These are phyloP conservation scores for Hypoxylon sp. DNA, from an alignment of 2,329 filamentous ascomycete genomes.

Conservation along the genomic window DNA sequence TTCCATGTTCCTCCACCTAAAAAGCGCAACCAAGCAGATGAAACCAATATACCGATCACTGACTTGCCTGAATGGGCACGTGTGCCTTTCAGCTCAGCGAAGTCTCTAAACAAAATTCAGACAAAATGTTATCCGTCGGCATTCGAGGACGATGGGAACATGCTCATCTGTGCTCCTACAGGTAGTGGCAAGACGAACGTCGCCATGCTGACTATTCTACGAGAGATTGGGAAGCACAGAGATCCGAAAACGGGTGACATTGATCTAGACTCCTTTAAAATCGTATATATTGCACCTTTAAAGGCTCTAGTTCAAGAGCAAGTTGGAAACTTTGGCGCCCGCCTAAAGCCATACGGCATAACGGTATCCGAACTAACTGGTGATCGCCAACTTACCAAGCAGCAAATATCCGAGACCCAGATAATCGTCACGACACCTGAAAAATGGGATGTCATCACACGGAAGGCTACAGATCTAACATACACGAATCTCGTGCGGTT, in stretches of 20 bases:
- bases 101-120: conserved; percentile 94
- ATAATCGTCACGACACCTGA: conserved; percentile 98
- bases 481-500: conserved; percentile 98
- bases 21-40: conserved; percentile 83
- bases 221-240: conserved; percentile 95
- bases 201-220: conserved; percentile 95
- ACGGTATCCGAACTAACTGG: conserved; percentile 95
- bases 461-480: conserved; percentile 95
- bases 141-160: conserved; percentile 94
- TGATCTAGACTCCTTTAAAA: conserved; percentile 96
- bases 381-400: conserved; percentile 97
- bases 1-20: conserved; percentile 97
- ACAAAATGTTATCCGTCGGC: conserved; percentile 92
- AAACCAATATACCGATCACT: conserved; percentile 85
- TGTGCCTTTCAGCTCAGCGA: conserved; percentile 85
- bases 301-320: conserved; percentile 98
- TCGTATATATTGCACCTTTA: conserved; percentile 95
- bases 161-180: conserved; percentile 97
- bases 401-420: conserved; percentile 97
- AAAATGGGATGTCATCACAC: conserved; percentile 99
- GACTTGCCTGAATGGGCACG: conserved; percentile 95
- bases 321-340: conserved; percentile 95
- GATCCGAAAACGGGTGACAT: conserved; percentile 93
- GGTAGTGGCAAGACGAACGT: conserved; percentile 99
- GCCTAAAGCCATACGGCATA: conserved; percentile 91